phyloP scores from a whole-genome alignment of 805 yeast genomes.

The Hanseniaspora jakobsenii region DNA sequence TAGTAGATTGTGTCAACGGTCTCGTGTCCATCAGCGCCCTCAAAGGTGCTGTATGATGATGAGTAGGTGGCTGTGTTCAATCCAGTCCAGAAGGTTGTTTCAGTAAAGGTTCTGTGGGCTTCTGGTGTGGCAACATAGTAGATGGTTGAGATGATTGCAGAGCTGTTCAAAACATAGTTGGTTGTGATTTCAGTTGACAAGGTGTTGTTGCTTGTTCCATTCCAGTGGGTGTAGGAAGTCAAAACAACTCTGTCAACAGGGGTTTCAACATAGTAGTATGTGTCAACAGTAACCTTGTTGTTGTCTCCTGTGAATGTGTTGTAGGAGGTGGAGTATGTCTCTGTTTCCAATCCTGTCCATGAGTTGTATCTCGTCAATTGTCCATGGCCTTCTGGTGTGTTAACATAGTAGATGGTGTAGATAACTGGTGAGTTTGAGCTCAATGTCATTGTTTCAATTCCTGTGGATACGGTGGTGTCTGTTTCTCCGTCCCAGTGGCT shows the following conservation, averaged over 20 bases:
- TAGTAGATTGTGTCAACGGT: conserved; percentile 12
- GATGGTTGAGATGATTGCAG: neutral
- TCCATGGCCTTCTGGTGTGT: conserved; percentile 10
- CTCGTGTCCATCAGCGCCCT: conserved; percentile 1
- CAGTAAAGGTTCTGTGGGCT: conserved; percentile 1
- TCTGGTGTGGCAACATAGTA: conserved; percentile 6
- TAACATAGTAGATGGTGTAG: neutral
- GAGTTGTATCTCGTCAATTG: neutral
- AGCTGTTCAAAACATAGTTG: neutral
- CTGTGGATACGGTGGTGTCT: conserved; percentile 3
- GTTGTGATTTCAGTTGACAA: conserved; percentile 1
- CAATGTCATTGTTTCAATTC: neutral
- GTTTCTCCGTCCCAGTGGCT: neutral
- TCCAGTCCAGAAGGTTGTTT: conserved; percentile 6
- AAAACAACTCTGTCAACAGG: conserved; percentile 8
- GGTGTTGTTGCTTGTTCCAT: neutral
- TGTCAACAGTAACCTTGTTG: conserved; percentile 16
- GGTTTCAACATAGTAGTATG: conserved; percentile 18
- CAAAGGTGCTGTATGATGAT: neutral
- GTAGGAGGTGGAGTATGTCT: conserved; percentile 16
- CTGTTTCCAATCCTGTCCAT: conserved; percentile 15
- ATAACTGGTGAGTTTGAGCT: neutral
- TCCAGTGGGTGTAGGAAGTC: neutral
- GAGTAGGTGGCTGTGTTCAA: conserved; percentile 3
- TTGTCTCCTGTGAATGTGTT: conserved; percentile 16